phyloP scores from a whole-genome alignment of 176 grass and related monocot species.

The Pontederia crassipes region DNA sequence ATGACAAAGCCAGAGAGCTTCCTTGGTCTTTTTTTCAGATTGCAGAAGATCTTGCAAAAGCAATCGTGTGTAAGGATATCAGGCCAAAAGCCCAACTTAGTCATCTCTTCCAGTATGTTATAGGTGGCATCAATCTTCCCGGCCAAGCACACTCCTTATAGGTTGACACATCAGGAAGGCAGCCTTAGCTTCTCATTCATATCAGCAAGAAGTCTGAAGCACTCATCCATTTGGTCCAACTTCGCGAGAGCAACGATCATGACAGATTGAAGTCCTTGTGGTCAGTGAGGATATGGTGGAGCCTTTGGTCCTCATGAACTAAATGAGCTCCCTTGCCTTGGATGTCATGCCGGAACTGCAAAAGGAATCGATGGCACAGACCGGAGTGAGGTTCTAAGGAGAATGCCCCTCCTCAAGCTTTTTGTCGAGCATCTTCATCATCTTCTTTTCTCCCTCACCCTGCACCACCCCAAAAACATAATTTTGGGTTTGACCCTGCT shows the following conservation, averaged over 20 bases:
- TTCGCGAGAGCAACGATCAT: slow-evolving; percentile 80
- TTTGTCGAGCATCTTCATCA: slow-evolving; percentile 90
- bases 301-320: slow-evolving; percentile 81
- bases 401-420: slow-evolving; percentile 54
- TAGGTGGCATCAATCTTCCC: slow-evolving; percentile 60
- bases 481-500: slow-evolving; percentile 47
- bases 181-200: slow-evolving; percentile 71
- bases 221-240: slow-evolving; percentile 49
- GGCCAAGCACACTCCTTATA: slow-evolving; percentile 78
- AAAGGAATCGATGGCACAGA: slow-evolving; percentile 76
- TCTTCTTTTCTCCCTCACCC: slow-evolving; percentile 53
- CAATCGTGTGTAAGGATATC: slow-evolving; percentile 96
- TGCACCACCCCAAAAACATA: slow-evolving; percentile 88
- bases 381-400: slow-evolving; percentile 82
- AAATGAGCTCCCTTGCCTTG: slow-evolving; percentile 71
- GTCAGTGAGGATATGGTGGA: slow-evolving; percentile 67
- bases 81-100: slow-evolving; percentile 64
- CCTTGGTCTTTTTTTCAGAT: slow-evolving; percentile 53
- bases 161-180: slow-evolving; percentile 80
- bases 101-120: slow-evolving; percentile 73
- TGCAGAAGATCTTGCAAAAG: slow-evolving; percentile 81
- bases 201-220: slow-evolving; percentile 66
- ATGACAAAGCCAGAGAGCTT: slow-evolving; percentile 51
- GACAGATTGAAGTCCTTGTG: slow-evolving; percentile 54
- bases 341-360: slow-evolving; percentile 59